Conservation (phyloP, 192 early-diverging fungal genomes). For the Spizellomyces sp. region DNA sequence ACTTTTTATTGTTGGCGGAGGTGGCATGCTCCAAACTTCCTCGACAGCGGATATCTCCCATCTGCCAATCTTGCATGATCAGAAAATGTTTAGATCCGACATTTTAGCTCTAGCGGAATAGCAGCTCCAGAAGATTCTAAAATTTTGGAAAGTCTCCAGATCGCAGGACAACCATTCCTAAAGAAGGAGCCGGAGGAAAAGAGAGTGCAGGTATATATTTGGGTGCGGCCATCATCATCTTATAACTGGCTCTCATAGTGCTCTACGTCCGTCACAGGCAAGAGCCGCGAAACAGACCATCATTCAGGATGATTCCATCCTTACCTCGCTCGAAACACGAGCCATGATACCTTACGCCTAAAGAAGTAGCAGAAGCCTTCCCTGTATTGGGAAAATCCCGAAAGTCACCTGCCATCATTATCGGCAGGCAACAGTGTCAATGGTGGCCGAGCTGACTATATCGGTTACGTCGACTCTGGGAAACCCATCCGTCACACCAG, state of each 20-base stretch:
- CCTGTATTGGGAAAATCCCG: not conserved
- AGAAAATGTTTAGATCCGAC: not conserved
- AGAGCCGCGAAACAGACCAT: not conserved
- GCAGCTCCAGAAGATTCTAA: not conserved
- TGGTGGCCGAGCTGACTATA: not conserved
- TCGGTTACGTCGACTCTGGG: slow-evolving; percentile 5
- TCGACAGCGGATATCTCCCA: not conserved
- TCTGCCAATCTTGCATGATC: not conserved
- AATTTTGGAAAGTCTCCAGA: not conserved
- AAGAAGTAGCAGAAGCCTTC: not conserved
- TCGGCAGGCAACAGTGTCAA: not conserved
- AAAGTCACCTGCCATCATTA: not conserved
- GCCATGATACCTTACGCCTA: not conserved
- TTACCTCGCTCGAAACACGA: not conserved
- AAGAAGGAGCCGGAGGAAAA: not conserved
- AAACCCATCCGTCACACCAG: not conserved
- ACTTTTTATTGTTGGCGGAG: not conserved
- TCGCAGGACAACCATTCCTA: not conserved
- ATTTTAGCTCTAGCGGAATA: not conserved
- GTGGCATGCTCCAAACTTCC: not conserved
- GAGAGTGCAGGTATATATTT: too few relatives aligned
- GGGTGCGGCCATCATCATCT: not conserved
- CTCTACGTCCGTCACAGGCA: too few relatives aligned
- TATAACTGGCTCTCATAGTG: too few relatives aligned
- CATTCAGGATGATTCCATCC: not conserved